Conservation (phyloP, 2,329 filamentous ascomycete species). For the Diaporthe longicolla region DNA sequence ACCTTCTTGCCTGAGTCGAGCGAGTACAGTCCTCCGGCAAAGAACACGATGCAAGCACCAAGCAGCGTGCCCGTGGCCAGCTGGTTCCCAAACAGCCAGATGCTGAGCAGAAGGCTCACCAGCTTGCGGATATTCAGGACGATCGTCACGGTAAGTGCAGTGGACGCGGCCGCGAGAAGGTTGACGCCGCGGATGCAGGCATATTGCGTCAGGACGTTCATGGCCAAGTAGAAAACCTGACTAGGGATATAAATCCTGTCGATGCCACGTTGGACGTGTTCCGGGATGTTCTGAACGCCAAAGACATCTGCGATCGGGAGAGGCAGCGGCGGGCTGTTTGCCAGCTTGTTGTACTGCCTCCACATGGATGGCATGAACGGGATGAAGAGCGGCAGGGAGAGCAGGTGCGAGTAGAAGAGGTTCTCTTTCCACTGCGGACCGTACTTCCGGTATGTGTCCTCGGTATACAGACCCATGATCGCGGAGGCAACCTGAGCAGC, state of each 20-base stretch:
- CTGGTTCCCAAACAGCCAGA: slow-evolving; percentile 92
- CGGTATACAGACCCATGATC: slow-evolving; percentile 95
- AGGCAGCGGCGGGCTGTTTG: slow-evolving; percentile 72
- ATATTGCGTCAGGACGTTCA: slow-evolving; percentile 92
- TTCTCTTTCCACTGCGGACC: slow-evolving; percentile 96
- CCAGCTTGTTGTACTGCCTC: slow-evolving; percentile 74
- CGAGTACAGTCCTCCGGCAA: slow-evolving; percentile 91
- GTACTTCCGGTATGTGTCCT: slow-evolving; percentile 88
- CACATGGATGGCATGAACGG: slow-evolving; percentile 78
- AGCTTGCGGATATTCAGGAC: slow-evolving; percentile 96
- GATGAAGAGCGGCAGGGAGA: slow-evolving; percentile 82
- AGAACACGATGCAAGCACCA: slow-evolving; percentile 89
- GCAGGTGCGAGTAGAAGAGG: slow-evolving; percentile 89
- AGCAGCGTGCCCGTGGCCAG: slow-evolving; percentile 82
- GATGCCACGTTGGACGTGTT: slow-evolving; percentile 55
- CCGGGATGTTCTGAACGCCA: slow-evolving; percentile 53
- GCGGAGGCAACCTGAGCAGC: slow-evolving; percentile 91
- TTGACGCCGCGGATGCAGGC: slow-evolving; percentile 97
- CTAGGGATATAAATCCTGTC: slow-evolving; percentile 69
- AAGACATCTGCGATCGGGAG: slow-evolving; percentile 55
- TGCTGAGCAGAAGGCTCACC: slow-evolving; percentile 89
- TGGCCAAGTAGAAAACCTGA: slow-evolving; percentile 78
- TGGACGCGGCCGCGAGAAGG: slow-evolving; percentile 87
- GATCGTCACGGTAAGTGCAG: slow-evolving; percentile 95
- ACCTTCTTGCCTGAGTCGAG: slow-evolving; percentile 71